Evolutionary conservation across 257 asterid genomes (phyloP).

Genomic region (Haberlea rhodopensis): DNA sequence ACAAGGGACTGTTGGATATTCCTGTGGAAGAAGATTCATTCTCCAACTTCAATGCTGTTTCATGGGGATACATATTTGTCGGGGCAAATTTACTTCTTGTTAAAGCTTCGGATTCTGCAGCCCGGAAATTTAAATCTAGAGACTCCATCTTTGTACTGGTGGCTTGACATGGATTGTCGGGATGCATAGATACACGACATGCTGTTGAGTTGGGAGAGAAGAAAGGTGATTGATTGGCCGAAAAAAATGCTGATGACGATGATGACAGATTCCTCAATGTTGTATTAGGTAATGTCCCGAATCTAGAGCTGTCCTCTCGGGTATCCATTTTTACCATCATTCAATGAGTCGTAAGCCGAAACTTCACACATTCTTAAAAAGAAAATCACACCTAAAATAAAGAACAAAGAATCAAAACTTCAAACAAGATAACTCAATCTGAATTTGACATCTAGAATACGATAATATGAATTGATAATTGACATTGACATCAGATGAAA

Average conservation of each 20-base stretch:
- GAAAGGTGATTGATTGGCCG: conserved; percentile 93
- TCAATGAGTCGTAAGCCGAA: conserved; percentile 35
- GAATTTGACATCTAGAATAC: conserved; percentile 19
- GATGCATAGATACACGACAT: conserved; percentile 32
- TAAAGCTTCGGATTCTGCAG: conserved; percentile 37
- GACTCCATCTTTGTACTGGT: conserved; percentile 36
- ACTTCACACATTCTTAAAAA: conserved; percentile 37
- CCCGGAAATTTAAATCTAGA: conserved; percentile 29
- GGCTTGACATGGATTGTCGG: conserved; percentile 29
- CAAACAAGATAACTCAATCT: conserved; percentile 7
- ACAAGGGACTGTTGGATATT: conserved; percentile 43
- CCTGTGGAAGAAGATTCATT: conserved; percentile 52
- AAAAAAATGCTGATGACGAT: conserved; percentile 84
- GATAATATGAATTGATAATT: conserved; percentile 14
- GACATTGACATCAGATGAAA: conserved; percentile 12
- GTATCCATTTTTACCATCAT: conserved; percentile 55
- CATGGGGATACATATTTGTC: conserved; percentile 35
- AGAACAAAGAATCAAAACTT: conserved; percentile 23
- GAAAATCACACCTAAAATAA: conserved; percentile 34
- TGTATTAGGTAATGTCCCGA: conserved; percentile 49
- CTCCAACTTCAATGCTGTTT: conserved; percentile 43
- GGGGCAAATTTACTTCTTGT: conserved; percentile 34
- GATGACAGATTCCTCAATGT: conserved; percentile 82
- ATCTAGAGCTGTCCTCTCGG: conserved; percentile 56
- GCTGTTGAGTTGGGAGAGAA: conserved; percentile 67